These are phyloP conservation scores for Ormosia semicastrata DNA, from an alignment of 306 rosid genomes.

Conservation along the genomic window DNA sequence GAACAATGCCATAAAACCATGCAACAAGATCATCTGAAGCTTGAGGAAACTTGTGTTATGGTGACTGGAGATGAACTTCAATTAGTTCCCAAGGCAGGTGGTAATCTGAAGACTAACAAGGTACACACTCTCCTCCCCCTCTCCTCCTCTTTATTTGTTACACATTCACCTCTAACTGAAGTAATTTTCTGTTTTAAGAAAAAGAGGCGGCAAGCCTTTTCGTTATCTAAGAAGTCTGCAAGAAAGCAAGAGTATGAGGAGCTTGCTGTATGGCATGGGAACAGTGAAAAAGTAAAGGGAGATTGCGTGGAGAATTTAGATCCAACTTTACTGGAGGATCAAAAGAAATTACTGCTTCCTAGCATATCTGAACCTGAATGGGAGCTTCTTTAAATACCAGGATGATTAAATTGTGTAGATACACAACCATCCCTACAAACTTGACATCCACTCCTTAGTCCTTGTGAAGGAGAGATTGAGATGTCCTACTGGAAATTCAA, in stretches of 20 bases:
- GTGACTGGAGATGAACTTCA: conserved; percentile 57
- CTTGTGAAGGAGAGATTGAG: conserved; percentile 6
- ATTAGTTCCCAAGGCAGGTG: conserved; percentile 33
- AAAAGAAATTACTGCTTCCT: conserved; percentile 18
- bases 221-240: conserved; percentile 53
- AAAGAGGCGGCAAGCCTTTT: conserved; percentile 49
- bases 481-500: background rate
- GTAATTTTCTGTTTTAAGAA: conserved; percentile 39
- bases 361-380: conserved; percentile 66
- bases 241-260: conserved; percentile 86
- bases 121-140: conserved; percentile 29
- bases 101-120: conserved; percentile 53
- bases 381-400: conserved; percentile 70
- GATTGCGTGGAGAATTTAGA: conserved; percentile 19
- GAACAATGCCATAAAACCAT: conserved; percentile 33
- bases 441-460: conserved; percentile 22
- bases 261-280: conserved; percentile 64
- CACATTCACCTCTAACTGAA: conserved; percentile 1
- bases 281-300: conserved; percentile 13
- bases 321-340: conserved; percentile 21
- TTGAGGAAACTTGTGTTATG: conserved; percentile 73
- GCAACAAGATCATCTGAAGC: conserved; percentile 36
- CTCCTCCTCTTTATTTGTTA: background rate
- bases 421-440: background rate
- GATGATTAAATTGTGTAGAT: conserved; percentile 31